Percentiles rank a stretch among this genome's conserved stretches.
These are phyloP conservation scores for Cryptosporidium tyzzeri DNA, from an alignment of 169 alveolate species.

Conservation along the genomic window DNA sequence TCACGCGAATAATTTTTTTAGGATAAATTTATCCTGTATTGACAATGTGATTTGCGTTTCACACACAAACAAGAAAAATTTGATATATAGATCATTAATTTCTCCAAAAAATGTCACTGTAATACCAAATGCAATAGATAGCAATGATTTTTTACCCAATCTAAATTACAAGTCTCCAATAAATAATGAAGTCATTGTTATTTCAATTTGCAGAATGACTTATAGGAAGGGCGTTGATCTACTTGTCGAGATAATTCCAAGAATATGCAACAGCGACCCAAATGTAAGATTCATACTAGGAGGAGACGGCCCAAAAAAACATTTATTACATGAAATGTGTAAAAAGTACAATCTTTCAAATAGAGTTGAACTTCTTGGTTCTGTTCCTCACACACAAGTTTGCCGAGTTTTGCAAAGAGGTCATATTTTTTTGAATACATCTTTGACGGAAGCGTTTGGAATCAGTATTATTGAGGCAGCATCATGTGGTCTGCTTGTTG, in stretches of 20 bases:
- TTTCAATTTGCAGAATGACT: slow-evolving; percentile 95
- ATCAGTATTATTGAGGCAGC: slow-evolving; percentile 99
- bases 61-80: slow-evolving; percentile 94
- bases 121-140: slow-evolving; percentile 91
- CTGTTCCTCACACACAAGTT: slow-evolving; percentile 93
- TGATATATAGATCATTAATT: slow-evolving; percentile 93
- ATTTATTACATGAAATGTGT: slow-evolving; percentile 93
- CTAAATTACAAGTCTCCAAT: slow-evolving; percentile 85
- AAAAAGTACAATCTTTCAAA: slow-evolving; percentile 92
- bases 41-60: slow-evolving; percentile 96
- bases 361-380: slow-evolving; percentile 93
- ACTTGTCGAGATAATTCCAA: slow-evolving; percentile 95
- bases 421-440: slow-evolving; percentile 97
- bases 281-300: slow-evolving; percentile 91
- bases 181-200: slow-evolving; percentile 90
- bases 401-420: slow-evolving; percentile 95
- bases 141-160: slow-evolving; percentile 87
- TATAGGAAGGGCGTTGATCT: slow-evolving; percentile 98
- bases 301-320: slow-evolving; percentile 98
- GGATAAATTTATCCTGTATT: slow-evolving; percentile 78
- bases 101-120: slow-evolving; percentile 93
- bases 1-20: slow-evolving; percentile 91
- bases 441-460: slow-evolving; percentile 99
- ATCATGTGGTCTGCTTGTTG: slow-evolving; percentile 97
- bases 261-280: slow-evolving; percentile 93